Conservation (phyloP, 805 yeast species). For the Candida bentonensis region DNA sequence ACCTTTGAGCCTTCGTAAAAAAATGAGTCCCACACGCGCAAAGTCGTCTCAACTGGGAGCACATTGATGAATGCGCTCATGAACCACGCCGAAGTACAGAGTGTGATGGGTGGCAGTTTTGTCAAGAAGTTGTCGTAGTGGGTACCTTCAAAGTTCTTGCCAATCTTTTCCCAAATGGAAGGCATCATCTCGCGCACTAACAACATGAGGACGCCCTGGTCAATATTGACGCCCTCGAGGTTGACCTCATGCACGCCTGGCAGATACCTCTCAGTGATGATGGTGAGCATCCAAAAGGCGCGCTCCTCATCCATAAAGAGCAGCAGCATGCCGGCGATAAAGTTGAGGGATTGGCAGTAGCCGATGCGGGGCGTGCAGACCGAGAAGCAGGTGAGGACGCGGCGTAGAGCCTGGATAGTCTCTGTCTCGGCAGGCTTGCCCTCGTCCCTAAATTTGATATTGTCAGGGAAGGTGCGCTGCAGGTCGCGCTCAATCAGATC, state of each 20-base stretch:
- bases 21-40: slow-evolving; percentile 88
- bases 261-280: slow-evolving; percentile 67
- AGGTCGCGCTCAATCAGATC: slow-evolving; percentile 92
- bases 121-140: slow-evolving; percentile 35
- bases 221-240: slow-evolving; percentile 87
- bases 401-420: slow-evolving; percentile 54
- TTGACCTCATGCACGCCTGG: slow-evolving; percentile 87
- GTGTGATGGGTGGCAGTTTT: slow-evolving; percentile 76
- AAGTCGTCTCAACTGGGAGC: slow-evolving; percentile 74
- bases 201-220: slow-evolving; percentile 86
- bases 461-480: slow-evolving; percentile 91
- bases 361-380: slow-evolving; percentile 81
- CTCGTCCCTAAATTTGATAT: slow-evolving; percentile 53
- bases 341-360: slow-evolving; percentile 90
- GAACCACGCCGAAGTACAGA: slow-evolving; percentile 95
- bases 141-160: slow-evolving; percentile 27
- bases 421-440: slow-evolving; percentile 36
- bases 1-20: slow-evolving; percentile 87
- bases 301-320: slow-evolving; percentile 81
- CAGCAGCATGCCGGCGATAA: slow-evolving; percentile 74
- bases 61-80: slow-evolving; percentile 93
- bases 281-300: slow-evolving; percentile 92
- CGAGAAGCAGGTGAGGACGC: slow-evolving; percentile 76
- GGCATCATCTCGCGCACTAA: slow-evolving; percentile 79
- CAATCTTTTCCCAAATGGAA: slow-evolving; percentile 51